Conservation (phyloP, 306 rosid species). For the Gynostemma pentaphyllum region DNA sequence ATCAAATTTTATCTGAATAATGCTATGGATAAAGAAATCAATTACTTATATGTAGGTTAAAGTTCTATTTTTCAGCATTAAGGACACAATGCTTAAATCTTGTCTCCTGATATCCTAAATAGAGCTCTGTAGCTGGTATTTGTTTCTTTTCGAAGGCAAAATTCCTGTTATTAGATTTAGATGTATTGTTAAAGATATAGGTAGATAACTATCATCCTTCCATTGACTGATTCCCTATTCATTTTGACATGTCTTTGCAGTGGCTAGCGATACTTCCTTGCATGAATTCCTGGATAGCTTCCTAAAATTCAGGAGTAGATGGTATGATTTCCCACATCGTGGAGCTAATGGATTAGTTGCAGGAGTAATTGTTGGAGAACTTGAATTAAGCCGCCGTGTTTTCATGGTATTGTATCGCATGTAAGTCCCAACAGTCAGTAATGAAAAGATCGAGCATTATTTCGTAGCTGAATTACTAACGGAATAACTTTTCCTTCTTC, state of each 20-base stretch:
- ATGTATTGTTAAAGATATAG: not conserved
- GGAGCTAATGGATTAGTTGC: conserved; percentile 71
- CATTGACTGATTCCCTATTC: not conserved
- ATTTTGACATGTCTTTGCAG: conserved; percentile 28
- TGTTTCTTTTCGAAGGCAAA: not conserved
- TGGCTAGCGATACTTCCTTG: conserved; percentile 67
- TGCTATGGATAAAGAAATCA: not conserved
- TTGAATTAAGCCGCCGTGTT: conserved; percentile 69
- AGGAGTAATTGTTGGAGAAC: conserved; percentile 87
- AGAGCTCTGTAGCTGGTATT: not conserved
- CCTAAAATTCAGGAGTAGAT: conserved; percentile 76
- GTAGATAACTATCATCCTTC: not conserved
- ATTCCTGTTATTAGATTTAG: not conserved
- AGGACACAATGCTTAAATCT: not conserved
- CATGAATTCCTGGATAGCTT: conserved; percentile 88
- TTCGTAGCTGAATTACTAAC: not conserved
- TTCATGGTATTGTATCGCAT: conserved; percentile 89
- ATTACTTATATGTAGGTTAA: not conserved
- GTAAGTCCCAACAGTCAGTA: conserved; percentile 42
- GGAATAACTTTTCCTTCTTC: not conserved
- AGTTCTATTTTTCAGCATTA: not conserved
- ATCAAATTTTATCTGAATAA: not conserved
- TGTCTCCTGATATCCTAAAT: not conserved
- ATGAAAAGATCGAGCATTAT: not conserved
- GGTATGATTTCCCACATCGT: conserved; percentile 89